Percentiles rank a stretch among this genome's conserved stretches.
Evolutionary conservation across 176 grass and related monocot species (phyloP).

Genomic region (Oryza brachyantha): DNA sequence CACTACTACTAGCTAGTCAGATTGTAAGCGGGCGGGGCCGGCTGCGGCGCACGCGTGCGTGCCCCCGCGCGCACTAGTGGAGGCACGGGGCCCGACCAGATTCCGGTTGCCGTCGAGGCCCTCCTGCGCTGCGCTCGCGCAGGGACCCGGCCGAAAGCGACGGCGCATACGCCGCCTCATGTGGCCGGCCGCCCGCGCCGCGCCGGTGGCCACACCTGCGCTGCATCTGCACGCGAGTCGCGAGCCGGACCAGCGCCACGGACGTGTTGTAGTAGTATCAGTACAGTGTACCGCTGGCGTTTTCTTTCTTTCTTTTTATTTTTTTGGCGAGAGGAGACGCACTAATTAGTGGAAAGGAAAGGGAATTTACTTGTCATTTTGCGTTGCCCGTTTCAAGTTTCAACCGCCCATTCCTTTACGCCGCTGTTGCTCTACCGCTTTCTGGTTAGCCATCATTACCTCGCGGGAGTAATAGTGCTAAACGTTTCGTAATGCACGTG

Average conservation of each 20-base stretch:
- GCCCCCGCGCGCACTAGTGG: slow-evolving; percentile 8
- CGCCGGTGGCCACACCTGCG: not conserved
- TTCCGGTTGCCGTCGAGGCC: slow-evolving; percentile 31
- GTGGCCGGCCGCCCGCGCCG: not conserved
- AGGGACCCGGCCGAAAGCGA: slow-evolving; percentile 32
- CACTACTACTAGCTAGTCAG: too few species aligned
- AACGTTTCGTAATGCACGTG: not conserved
- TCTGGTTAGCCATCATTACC: slow-evolving; percentile 4
- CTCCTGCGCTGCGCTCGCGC: not conserved
- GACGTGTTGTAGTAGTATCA: not conserved
- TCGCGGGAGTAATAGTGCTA: not conserved
- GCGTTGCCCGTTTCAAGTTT: not conserved
- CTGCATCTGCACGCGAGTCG: not conserved
- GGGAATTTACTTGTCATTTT: not conserved
- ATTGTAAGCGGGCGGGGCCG: not conserved
- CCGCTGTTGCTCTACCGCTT: not conserved
- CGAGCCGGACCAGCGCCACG: not conserved
- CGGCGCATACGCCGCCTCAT: not conserved
- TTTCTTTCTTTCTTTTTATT: too few species aligned
- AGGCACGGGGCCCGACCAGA: slow-evolving; percentile 27
- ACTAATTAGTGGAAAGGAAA: not conserved
- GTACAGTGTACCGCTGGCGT: not conserved
- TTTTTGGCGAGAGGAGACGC: not conserved
- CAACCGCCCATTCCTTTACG: not conserved
- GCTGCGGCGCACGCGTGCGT: slow-evolving; percentile 38